phyloP scores from a whole-genome alignment of 768 basidiomycete genomes.

The Lentinus brumalis region DNA sequence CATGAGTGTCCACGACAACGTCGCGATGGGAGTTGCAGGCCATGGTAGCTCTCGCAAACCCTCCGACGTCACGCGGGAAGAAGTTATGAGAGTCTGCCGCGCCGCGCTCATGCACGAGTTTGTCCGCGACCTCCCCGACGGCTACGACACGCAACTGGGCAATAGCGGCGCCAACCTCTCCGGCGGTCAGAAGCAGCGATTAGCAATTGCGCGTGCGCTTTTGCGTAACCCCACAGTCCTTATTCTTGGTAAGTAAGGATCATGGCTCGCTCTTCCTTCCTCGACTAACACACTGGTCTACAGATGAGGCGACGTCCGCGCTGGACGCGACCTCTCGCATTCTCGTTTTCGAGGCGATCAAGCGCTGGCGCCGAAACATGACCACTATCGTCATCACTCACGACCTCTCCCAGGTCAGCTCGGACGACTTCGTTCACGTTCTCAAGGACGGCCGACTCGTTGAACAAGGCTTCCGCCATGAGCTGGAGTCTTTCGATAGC shows the following conservation, averaged over 20 bases:
- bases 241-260: conserved; percentile 73
- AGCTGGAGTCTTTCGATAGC: conserved; percentile 66
- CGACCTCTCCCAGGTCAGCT: conserved; percentile 81
- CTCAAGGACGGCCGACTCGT: conserved; percentile 78
- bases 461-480: conserved; percentile 85
- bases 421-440: conserved; percentile 88
- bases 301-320: conserved; percentile 82
- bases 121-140: conserved; percentile 77
- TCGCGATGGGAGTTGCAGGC: conserved; percentile 74
- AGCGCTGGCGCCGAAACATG: conserved; percentile 69
- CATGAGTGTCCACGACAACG: conserved; percentile 80
- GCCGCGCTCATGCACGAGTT: conserved; percentile 89
- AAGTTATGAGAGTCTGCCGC: conserved; percentile 83
- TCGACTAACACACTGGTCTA: neutral
- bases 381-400: conserved; percentile 96
- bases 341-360: conserved; percentile 76
- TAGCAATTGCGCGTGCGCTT: conserved; percentile 86
- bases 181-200: conserved; percentile 89
- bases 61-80: conserved; percentile 56
- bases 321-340: conserved; percentile 86
- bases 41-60: conserved; percentile 39
- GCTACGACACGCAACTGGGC: conserved; percentile 84
- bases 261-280: neutral
- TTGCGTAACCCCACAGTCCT: conserved; percentile 86
- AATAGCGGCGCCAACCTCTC: conserved; percentile 76